Conservation (phyloP, 2,329 filamentous ascomycete genomes). For the Aspergillus tanneri region DNA sequence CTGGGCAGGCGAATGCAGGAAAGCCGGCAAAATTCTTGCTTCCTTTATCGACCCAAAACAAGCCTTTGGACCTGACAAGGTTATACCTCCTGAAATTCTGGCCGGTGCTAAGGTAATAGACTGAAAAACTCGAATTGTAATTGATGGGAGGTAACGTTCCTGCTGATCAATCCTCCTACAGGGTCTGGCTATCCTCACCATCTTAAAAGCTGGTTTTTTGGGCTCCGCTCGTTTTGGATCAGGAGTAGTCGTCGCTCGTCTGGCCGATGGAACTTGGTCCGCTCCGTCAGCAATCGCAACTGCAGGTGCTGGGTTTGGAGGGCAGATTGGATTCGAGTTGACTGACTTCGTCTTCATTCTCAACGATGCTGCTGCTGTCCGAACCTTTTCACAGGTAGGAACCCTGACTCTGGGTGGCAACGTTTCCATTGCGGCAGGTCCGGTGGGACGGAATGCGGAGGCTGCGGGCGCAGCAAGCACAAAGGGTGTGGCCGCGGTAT, state of each 20-base stretch:
- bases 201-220: constrained; percentile 52
- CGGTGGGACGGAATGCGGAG: constrained; percentile 91
- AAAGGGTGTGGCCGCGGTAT: constrained; percentile 85
- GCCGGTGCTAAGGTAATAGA: constrained; percentile 77
- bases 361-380: constrained; percentile 85
- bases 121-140: not conserved
- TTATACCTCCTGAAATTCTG: constrained; percentile 88
- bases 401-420: constrained; percentile 93
- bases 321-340: constrained; percentile 53
- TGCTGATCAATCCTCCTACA: constrained; percentile 24
- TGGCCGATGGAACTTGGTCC: constrained; percentile 51
- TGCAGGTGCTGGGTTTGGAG: constrained; percentile 51
- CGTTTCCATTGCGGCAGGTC: constrained; percentile 91
- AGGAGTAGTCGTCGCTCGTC: constrained; percentile 50
- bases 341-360: constrained; percentile 90
- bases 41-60: constrained; percentile 94
- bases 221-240: constrained; percentile 53
- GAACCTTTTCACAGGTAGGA: constrained; percentile 89
- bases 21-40: constrained; percentile 90
- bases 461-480: constrained; percentile 90
- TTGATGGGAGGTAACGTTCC: not conserved
- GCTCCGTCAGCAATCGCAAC: constrained; percentile 52
- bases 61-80: constrained; percentile 91
- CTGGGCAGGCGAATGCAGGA: constrained; percentile 84
- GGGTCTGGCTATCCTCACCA: constrained; percentile 52